Conservation (phyloP, 495 filamentous ascomycete species). For the Penicillium crystallinum region DNA sequence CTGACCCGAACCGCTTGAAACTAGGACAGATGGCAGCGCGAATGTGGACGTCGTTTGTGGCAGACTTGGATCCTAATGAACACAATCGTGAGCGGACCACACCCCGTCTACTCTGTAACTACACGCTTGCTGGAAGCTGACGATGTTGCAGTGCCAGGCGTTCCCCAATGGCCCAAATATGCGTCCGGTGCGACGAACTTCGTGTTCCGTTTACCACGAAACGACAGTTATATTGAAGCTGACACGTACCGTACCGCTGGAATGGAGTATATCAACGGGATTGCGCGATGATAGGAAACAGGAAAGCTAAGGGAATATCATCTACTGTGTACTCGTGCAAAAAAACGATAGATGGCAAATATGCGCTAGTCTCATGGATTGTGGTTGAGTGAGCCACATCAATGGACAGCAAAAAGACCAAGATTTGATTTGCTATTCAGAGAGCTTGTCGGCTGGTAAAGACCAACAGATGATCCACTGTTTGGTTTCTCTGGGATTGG, state of each 20-base stretch:
- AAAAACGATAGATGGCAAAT: neutral
- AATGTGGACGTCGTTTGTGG: conserved; percentile 52
- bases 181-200: conserved; percentile 21
- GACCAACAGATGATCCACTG: neutral
- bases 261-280: conserved; percentile 29
- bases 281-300: conserved; percentile 17
- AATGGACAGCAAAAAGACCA: neutral
- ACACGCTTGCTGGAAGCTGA: neutral
- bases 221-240: conserved; percentile 28
- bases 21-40: conserved; percentile 41
- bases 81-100: conserved; percentile 19
- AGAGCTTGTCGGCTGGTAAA: conserved; percentile 12
- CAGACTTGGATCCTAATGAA: conserved; percentile 46
- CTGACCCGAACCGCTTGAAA: conserved; percentile 25
- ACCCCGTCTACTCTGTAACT: neutral
- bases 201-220: conserved; percentile 30
- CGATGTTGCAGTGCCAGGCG: conserved; percentile 13
- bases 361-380: neutral
- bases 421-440: neutral
- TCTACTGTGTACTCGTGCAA: neutral
- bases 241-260: conserved; percentile 29
- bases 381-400: neutral
- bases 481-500: neutral
- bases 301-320: neutral
- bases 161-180: conserved; percentile 29